A percentile compares a stretch with the other conserved stretches of the same genome.
These are phyloP conservation scores for Sordariomycetes sp. DNA, from an alignment of 2,329 filamentous ascomycete genomes.

Conservation along the genomic window DNA sequence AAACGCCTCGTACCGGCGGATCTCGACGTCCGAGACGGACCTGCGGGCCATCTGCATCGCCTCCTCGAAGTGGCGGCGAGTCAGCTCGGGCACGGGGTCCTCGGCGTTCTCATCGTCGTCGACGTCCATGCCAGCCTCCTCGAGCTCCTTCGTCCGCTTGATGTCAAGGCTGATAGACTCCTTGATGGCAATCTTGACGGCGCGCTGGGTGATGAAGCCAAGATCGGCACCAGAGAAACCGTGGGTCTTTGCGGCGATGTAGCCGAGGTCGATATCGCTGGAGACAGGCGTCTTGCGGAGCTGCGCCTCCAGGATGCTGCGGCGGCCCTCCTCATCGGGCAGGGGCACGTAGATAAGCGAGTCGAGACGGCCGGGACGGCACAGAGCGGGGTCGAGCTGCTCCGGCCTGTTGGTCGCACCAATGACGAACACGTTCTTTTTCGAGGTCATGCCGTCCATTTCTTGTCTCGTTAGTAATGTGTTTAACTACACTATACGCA, in stretches of 20 bases:
- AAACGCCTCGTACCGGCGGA: slow-evolving; percentile 95
- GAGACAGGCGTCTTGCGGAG: slow-evolving; percentile 96
- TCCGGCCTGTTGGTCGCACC: slow-evolving; percentile 97
- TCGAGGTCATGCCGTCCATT: slow-evolving; percentile 99
- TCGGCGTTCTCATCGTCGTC: slow-evolving; percentile 69
- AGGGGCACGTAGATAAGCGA: slow-evolving; percentile 97
- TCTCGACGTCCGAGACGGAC: slow-evolving; percentile 93
- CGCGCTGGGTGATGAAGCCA: slow-evolving; percentile 96
- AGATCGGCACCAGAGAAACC: slow-evolving; percentile 99
- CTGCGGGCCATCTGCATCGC: slow-evolving; percentile 90
- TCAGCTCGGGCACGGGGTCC: slow-evolving; percentile 91
- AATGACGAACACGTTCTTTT: slow-evolving; percentile 99
- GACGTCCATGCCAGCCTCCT: slow-evolving; percentile 63
- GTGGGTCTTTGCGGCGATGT: slow-evolving; percentile 93
- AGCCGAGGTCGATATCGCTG: slow-evolving; percentile 72
- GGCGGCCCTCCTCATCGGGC: slow-evolving; percentile 81
- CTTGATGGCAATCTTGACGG: slow-evolving; percentile 99
- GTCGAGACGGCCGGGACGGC: slow-evolving; percentile 96
- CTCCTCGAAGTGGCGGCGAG: slow-evolving; percentile 95
- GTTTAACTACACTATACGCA: neutral
- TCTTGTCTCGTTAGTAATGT: slow-evolving; percentile 44
- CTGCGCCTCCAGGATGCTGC: slow-evolving; percentile 84
- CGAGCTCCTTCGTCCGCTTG: slow-evolving; percentile 77
- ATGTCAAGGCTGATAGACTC: slow-evolving; percentile 84
- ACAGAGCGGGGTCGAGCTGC: slow-evolving; percentile 94